phyloP scores from a whole-genome alignment of 2,329 filamentous ascomycete species.

The Calonectria pteridis region DNA sequence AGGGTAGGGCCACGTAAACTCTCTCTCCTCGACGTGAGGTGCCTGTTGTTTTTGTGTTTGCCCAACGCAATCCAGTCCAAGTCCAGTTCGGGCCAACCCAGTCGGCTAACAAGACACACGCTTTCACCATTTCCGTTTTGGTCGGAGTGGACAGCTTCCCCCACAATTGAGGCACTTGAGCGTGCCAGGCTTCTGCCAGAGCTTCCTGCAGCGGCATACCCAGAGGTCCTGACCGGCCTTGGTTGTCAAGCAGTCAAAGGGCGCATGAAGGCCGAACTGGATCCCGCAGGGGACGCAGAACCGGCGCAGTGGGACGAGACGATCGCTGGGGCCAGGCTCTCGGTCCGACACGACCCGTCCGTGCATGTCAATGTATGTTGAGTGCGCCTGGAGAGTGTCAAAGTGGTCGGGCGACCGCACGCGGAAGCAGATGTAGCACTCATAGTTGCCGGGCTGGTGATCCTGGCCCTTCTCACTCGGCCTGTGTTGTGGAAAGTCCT shows the following conservation, averaged over 20 bases:
- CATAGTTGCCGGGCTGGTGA: conserved; percentile 56
- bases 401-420: conserved; percentile 55
- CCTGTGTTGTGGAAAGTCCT: conserved; percentile 56
- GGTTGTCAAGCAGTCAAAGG: conserved; percentile 54
- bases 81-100: background rate
- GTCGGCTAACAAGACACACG: background rate
- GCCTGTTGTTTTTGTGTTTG: background rate
- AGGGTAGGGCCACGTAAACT: conserved; percentile 2
- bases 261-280: conserved; percentile 51
- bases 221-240: conserved; percentile 54
- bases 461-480: conserved; percentile 52
- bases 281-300: conserved; percentile 60
- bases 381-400: conserved; percentile 51
- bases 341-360: conserved; percentile 48
- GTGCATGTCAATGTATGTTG: conserved; percentile 48
- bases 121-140: conserved; percentile 47
- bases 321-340: conserved; percentile 45
- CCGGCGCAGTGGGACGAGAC: conserved; percentile 50
- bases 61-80: background rate
- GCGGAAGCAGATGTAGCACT: conserved; percentile 57
- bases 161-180: conserved; percentile 52
- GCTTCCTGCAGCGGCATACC: conserved; percentile 54
- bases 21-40: background rate
- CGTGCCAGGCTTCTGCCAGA: conserved; percentile 53
- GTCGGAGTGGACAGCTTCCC: conserved; percentile 51